phyloP scores from a whole-genome alignment of 2,329 filamentous ascomycete species.

The Leptographium galeiforme region DNA sequence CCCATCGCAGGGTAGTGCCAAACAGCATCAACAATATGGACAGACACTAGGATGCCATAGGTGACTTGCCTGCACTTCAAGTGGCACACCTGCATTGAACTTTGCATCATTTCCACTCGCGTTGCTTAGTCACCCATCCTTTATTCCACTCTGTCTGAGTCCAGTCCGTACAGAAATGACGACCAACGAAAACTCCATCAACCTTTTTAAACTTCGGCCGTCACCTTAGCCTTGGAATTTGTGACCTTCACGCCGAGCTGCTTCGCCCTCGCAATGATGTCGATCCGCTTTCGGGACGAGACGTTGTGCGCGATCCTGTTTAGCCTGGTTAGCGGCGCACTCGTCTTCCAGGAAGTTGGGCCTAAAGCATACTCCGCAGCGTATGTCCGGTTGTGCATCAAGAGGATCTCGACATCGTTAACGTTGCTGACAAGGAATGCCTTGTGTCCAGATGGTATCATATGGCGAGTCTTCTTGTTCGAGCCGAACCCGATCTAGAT shows the following conservation, averaged over 20 bases:
- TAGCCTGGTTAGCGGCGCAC: neutral
- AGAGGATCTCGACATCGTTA: constrained; percentile 88
- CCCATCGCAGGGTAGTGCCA: neutral
- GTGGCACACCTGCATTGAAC: neutral
- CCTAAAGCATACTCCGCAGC: constrained; percentile 75
- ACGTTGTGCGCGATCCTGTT: constrained; percentile 94
- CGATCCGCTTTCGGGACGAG: constrained; percentile 96
- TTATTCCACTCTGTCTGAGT: constrained; percentile 2
- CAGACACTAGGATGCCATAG: neutral
- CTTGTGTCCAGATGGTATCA: constrained; percentile 99
- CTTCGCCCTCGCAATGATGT: constrained; percentile 95
- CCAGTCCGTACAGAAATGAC: constrained; percentile 9
- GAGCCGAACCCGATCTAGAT: constrained; percentile 89
- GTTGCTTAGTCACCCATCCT: neutral
- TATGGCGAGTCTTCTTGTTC: constrained; percentile 99
- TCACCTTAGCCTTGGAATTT: constrained; percentile 98
- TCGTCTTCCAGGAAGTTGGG: neutral
- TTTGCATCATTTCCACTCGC: neutral
- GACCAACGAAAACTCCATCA: constrained; percentile 3
- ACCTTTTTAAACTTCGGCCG: constrained; percentile 64
- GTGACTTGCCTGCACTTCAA: neutral
- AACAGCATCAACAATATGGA: neutral
- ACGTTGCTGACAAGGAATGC: constrained; percentile 98
- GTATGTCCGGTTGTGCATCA: constrained; percentile 99
- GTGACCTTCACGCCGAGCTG: constrained; percentile 99